Evolutionary conservation across 306 rosid genomes (phyloP).

Genomic region (Gleditsia sinensis): DNA sequence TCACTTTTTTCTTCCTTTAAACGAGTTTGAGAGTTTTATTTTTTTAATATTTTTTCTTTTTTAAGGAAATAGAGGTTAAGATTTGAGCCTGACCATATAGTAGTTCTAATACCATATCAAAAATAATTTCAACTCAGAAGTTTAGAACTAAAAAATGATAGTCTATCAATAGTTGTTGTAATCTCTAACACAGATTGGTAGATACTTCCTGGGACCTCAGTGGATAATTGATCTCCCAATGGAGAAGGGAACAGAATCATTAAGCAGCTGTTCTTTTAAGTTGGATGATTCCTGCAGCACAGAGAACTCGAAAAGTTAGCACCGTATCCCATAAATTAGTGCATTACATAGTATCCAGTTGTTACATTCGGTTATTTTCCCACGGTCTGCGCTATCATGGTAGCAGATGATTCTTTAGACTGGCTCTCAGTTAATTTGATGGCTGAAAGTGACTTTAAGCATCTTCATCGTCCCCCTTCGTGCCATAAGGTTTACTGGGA

Average conservation of each 20-base stretch:
- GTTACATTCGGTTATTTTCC: slow-evolving; percentile 56
- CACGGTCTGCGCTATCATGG: slow-evolving; percentile 69
- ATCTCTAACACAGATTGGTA: too few species aligned
- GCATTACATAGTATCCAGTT: slow-evolving; percentile 7
- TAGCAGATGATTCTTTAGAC: slow-evolving; percentile 66
- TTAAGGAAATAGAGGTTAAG: too few species aligned
- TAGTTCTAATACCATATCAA: too few species aligned
- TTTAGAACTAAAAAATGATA: too few species aligned
- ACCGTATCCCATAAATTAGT: slow-evolving; percentile 13
- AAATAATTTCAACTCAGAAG: too few species aligned
- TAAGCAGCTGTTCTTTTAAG: slow-evolving; percentile 63
- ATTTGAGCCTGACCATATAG: too few species aligned
- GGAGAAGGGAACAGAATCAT: slow-evolving; percentile 78
- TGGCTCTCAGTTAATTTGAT: slow-evolving; percentile 62
- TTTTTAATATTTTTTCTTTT: too few species aligned
- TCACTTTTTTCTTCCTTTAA: too few species aligned
- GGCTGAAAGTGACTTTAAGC: slow-evolving; percentile 64
- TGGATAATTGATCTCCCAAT: slow-evolving; percentile 61
- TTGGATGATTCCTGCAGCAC: slow-evolving; percentile 52
- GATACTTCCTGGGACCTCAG: slow-evolving; percentile 46
- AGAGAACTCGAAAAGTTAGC: slow-evolving; percentile 28
- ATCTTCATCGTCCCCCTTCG: slow-evolving; percentile 66
- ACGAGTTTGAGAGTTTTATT: too few species aligned
- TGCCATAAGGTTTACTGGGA: slow-evolving; percentile 58
- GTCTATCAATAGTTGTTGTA: too few species aligned